Evolutionary conservation across 495 filamentous ascomycete species (phyloP).

Genomic region (Talaromyces thailandensis): DNA sequence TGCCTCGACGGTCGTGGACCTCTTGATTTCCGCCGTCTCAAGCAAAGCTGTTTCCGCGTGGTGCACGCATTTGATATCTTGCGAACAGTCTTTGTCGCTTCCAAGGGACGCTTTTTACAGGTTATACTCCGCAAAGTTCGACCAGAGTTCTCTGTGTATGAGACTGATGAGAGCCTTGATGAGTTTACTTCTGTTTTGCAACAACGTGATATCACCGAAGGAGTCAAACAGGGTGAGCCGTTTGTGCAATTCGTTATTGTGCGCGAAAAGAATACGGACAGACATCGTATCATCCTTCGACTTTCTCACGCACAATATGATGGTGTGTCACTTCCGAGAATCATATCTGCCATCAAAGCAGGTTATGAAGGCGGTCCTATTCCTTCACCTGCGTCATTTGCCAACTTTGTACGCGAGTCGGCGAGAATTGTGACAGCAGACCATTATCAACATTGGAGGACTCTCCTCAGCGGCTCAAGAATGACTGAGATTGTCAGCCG

Average conservation of each 20-base stretch:
- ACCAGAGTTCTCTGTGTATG: conserved; percentile 42
- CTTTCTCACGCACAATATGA: conserved; percentile 72
- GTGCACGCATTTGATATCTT: conserved; percentile 55
- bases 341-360: conserved; percentile 45
- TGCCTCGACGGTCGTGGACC: conserved; percentile 41
- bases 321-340: conserved; percentile 55
- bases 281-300: conserved; percentile 52
- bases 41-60: conserved; percentile 33
- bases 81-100: conserved; percentile 58
- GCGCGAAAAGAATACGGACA: conserved; percentile 35
- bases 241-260: conserved; percentile 55
- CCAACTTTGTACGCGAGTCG: conserved; percentile 47
- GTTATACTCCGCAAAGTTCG: conserved; percentile 50
- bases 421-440: conserved; percentile 34
- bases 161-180: conserved; percentile 42
- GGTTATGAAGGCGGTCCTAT: conserved; percentile 43
- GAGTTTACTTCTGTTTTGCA: conserved; percentile 41
- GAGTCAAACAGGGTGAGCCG: conserved; percentile 49
- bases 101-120: conserved; percentile 46
- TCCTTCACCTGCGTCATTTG: conserved; percentile 41
- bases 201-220: conserved; percentile 38
- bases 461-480: conserved; percentile 30
- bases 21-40: conserved; percentile 37
- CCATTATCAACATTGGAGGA: conserved; percentile 45
- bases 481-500: conserved; percentile 37